Conservation (phyloP, 2,329 filamentous ascomycete species). For the Paecilomyces dactylethromorphus region DNA sequence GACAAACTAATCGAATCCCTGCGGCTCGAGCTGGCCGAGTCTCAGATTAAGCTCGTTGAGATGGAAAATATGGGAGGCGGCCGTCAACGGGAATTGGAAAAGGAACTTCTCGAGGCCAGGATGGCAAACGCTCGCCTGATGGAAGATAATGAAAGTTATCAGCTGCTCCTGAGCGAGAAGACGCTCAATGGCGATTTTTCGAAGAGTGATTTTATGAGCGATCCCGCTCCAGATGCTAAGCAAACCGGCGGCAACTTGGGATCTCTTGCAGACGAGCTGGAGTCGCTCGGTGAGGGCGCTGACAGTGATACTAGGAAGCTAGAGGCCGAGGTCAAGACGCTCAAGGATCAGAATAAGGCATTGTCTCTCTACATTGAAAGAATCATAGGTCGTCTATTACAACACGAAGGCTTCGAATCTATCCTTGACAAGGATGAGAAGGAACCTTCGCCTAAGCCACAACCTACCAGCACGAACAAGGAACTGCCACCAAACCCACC, state of each 20-base stretch:
- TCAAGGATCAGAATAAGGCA: constrained; percentile 94
- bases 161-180: constrained; percentile 87
- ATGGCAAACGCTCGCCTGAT: constrained; percentile 94
- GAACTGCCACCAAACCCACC: constrained; percentile 70
- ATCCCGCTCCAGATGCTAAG: constrained; percentile 44
- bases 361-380: constrained; percentile 97
- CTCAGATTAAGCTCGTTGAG: constrained; percentile 91
- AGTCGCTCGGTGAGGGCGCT: constrained; percentile 57
- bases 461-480: constrained; percentile 58
- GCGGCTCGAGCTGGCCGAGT: constrained; percentile 84
- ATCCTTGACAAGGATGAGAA: constrained; percentile 75
- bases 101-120: constrained; percentile 79
- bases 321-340: constrained; percentile 69
- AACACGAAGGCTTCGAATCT: constrained; percentile 90
- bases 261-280: constrained; percentile 81
- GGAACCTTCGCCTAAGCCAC: constrained; percentile 28
- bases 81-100: constrained; percentile 82
- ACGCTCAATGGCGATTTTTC: constrained; percentile 91
- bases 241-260: constrained; percentile 34
- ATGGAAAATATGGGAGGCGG: constrained; percentile 89
- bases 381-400: constrained; percentile 90
- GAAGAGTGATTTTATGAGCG: constrained; percentile 70
- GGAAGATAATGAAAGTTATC: constrained; percentile 98
- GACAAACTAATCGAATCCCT: constrained; percentile 93
- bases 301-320: constrained; percentile 57